These are phyloP conservation scores for Xylona heveae DNA, from an alignment of 495 filamentous ascomycete species.

Conservation along the genomic window DNA sequence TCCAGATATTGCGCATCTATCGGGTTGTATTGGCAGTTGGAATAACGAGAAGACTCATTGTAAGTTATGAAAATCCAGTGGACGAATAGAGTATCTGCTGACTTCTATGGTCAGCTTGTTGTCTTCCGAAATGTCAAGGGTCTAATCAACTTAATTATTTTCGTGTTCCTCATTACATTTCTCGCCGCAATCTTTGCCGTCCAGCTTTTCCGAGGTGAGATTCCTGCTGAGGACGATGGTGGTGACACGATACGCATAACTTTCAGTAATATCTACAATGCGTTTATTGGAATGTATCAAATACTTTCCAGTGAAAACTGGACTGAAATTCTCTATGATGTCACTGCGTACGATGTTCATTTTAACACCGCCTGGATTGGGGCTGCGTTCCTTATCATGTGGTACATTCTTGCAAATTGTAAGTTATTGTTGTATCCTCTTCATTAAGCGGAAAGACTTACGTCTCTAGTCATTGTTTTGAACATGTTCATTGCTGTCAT, in stretches of 20 bases:
- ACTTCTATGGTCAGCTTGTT: constrained; percentile 21
- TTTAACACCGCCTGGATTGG: constrained; percentile 77
- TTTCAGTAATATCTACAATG: constrained; percentile 82
- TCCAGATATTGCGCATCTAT: constrained; percentile 85
- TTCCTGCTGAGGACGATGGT: constrained; percentile 34
- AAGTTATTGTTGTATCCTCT: constrained; percentile 5
- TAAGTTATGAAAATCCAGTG: constrained; percentile 15
- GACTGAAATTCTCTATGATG: constrained; percentile 71
- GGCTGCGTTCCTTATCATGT: constrained; percentile 76
- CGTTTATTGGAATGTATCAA: constrained; percentile 96
- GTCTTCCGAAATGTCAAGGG: constrained; percentile 84
- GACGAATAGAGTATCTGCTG: constrained; percentile 2
- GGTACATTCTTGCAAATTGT: constrained; percentile 84
- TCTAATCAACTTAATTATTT: constrained; percentile 84
- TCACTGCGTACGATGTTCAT: constrained; percentile 38
- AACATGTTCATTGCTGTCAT: constrained; percentile 99
- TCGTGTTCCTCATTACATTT: constrained; percentile 90
- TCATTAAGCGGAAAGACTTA: no score
- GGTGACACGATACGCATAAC: constrained; percentile 40
- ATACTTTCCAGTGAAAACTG: constrained; percentile 95
- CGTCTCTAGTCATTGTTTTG: constrained; percentile 71
- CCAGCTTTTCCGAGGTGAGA: constrained; percentile 77
- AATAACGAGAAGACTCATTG: constrained; percentile 66
- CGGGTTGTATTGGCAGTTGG: constrained; percentile 77
- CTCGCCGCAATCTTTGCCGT: constrained; percentile 83